A percentile compares a stretch with the other conserved stretches of the same genome.
These are phyloP conservation scores for Quercus rubra DNA, from an alignment of 306 rosid species.

Conservation along the genomic window DNA sequence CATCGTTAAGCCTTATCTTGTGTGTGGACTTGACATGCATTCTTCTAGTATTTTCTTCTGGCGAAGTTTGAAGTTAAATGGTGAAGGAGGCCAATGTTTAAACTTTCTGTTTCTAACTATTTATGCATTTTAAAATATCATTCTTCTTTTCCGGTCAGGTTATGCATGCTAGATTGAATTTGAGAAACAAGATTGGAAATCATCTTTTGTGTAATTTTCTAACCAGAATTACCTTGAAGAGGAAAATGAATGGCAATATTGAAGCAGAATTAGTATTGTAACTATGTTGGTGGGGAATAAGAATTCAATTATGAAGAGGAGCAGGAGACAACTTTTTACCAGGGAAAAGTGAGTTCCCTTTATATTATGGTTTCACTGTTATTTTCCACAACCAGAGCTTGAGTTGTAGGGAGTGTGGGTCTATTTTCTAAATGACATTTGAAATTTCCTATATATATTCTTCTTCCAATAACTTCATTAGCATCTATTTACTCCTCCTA, in stretches of 20 bases:
- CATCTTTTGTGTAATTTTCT: slow-evolving; percentile 6
- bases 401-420: too few species aligned
- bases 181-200: slow-evolving; percentile 4
- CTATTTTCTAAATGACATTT: neutral
- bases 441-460: neutral
- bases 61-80: too few species aligned
- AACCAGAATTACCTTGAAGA: too few species aligned
- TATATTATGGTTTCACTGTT: too few species aligned
- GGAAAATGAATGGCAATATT: too few species aligned
- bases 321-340: too few species aligned
- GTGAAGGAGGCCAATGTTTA: too few species aligned
- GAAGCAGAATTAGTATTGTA: neutral
- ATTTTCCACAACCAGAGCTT: too few species aligned
- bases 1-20: too few species aligned
- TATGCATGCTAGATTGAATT: neutral
- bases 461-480: neutral
- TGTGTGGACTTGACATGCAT: too few species aligned
- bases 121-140: neutral
- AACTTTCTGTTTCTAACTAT: neutral
- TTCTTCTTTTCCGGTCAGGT: slow-evolving; percentile 4
- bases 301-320: slow-evolving; percentile 14
- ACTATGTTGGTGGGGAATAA: slow-evolving; percentile 12
- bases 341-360: too few species aligned
- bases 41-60: too few species aligned
- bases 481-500: neutral